Evolutionary conservation across 1,139 yeast species (phyloP).

Genomic region (Hansenula lynferdii): DNA sequence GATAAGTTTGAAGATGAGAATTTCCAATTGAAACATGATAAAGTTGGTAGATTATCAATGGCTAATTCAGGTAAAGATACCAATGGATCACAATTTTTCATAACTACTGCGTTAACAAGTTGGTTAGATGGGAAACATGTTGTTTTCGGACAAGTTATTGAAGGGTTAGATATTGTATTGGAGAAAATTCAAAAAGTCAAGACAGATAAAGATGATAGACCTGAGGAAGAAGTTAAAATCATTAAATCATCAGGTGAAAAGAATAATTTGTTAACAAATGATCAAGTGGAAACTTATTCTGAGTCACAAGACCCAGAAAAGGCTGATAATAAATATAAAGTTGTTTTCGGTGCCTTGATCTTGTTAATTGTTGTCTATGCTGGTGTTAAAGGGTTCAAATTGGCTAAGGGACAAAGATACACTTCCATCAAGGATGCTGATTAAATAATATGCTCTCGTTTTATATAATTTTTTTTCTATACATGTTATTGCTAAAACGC

Average conservation of each 20-base stretch:
- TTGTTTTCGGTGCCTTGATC: constrained; percentile 14
- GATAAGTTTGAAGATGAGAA: constrained; percentile 67
- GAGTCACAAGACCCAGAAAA: constrained; percentile 16
- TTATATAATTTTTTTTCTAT: background rate
- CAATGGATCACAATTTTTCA: constrained; percentile 76
- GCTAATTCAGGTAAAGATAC: constrained; percentile 80
- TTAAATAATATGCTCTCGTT: background rate
- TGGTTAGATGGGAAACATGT: constrained; percentile 72
- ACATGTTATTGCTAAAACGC: background rate
- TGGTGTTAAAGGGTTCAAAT: background rate
- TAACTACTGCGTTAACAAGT: constrained; percentile 57
- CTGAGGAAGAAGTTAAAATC: constrained; percentile 47
- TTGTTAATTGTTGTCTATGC: constrained; percentile 5
- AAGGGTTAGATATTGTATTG: constrained; percentile 57
- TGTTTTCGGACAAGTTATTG: constrained; percentile 75
- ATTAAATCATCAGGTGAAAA: constrained; percentile 30
- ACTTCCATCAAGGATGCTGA: constrained; percentile 21
- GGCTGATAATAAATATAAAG: constrained; percentile 13
- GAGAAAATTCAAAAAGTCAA: constrained; percentile 47
- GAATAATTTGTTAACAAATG: constrained; percentile 17
- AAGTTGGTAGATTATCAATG: constrained; percentile 70
- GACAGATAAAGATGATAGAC: constrained; percentile 46
- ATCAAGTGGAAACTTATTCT: constrained; percentile 19
- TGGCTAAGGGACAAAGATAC: constrained; percentile 12
- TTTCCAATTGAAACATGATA: constrained; percentile 57